phyloP scores from a whole-genome alignment of 352 stramenopile species.

The Globisporangium polare region DNA sequence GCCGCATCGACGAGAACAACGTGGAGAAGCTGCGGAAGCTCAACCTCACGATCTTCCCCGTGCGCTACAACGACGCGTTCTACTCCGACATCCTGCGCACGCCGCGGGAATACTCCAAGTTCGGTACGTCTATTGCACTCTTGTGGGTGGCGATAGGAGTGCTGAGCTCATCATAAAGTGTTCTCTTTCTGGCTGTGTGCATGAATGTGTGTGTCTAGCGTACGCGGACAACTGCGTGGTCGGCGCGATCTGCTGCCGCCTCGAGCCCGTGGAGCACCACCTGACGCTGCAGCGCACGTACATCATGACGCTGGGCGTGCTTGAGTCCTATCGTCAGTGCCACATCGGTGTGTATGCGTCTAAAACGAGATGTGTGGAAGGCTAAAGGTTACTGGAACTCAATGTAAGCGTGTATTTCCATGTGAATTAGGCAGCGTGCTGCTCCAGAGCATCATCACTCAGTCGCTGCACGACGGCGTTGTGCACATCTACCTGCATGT shows the following conservation, averaged over 20 bases:
- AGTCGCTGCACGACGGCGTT: conserved; percentile 34
- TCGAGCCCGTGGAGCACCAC: conserved; percentile 46
- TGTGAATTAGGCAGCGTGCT: conserved; percentile 30
- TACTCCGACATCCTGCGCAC: conserved; percentile 88
- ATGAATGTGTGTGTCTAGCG: conserved; percentile 18
- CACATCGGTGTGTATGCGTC: conserved; percentile 51
- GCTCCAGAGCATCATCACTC: conserved; percentile 34
- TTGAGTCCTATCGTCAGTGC: conserved; percentile 83
- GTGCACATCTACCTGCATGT: conserved; percentile 87
- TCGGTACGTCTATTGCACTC: conserved; percentile 24
- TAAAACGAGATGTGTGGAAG: not conserved
- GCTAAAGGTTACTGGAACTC: not conserved
- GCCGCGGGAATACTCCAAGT: conserved; percentile 42
- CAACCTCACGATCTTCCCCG: conserved; percentile 90
- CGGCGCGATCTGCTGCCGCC: conserved; percentile 87
- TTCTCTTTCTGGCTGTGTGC: not conserved
- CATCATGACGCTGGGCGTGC: conserved; percentile 94
- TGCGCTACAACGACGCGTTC: conserved; percentile 91
- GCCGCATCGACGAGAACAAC: conserved; percentile 56
- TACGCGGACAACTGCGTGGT: conserved; percentile 84
- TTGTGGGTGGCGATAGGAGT: not conserved
- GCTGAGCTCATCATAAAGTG: not conserved
- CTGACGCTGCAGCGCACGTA: conserved; percentile 62
- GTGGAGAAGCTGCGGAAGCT: conserved; percentile 81
- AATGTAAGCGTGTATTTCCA: not conserved